These are phyloP conservation scores for Amanita polypyramis DNA, from an alignment of 768 basidiomycete genomes.

Conservation along the genomic window DNA sequence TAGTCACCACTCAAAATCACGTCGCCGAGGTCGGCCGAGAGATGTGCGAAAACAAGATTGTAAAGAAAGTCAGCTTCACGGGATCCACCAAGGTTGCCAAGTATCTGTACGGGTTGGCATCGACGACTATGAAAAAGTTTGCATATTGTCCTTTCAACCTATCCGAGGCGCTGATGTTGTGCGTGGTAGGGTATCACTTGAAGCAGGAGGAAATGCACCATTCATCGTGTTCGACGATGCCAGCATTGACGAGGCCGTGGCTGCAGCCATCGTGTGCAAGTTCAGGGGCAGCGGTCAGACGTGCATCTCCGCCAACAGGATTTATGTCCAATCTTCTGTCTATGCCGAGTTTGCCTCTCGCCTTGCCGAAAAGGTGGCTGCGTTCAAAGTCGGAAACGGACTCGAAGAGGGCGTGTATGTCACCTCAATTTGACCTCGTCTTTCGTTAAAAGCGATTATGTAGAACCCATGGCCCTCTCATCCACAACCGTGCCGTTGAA, in stretches of 20 bases:
- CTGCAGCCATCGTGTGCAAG: conserved; percentile 63
- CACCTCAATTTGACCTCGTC: background rate
- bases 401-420: conserved; percentile 67
- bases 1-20: conserved; percentile 82
- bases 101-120: conserved; percentile 58
- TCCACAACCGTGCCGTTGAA: conserved; percentile 74
- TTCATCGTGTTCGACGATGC: conserved; percentile 98
- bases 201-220: conserved; percentile 91
- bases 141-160: conserved; percentile 10
- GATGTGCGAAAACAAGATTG: conserved; percentile 78
- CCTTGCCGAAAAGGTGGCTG: conserved; percentile 72
- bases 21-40: conserved; percentile 85
- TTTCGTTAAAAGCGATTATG: background rate
- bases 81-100: conserved; percentile 81
- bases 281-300: conserved; percentile 80
- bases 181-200: conserved; percentile 46
- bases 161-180: background rate
- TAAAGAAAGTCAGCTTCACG: conserved; percentile 90
- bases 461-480: conserved; percentile 92
- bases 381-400: conserved; percentile 85
- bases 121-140: conserved; percentile 77
- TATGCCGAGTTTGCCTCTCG: conserved; percentile 90
- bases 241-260: conserved; percentile 84
- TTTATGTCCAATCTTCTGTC: conserved; percentile 84
- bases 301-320: conserved; percentile 81